Evolutionary conservation across 2,329 filamentous ascomycete species (phyloP).

Genomic region (Geosmithia morbida): DNA sequence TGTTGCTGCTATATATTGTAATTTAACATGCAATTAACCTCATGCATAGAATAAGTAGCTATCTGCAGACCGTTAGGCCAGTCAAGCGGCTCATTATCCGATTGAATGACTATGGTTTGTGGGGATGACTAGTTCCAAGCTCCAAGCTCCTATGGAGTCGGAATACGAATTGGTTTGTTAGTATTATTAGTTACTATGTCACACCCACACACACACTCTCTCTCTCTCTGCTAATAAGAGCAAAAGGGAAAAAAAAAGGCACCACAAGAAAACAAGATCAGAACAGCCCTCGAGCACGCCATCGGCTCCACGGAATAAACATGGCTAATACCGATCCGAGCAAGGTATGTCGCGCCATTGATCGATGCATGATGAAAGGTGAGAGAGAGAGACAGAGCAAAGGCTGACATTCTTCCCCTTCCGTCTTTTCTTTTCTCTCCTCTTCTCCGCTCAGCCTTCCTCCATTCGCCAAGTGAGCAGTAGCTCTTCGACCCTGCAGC

Average conservation of each 20-base stretch:
- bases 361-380: background rate
- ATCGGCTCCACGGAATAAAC: background rate
- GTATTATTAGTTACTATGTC: too few relatives aligned
- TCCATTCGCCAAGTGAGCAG: background rate
- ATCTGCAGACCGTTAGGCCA: too few relatives aligned
- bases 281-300: background rate
- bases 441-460: background rate
- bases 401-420: background rate
- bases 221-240: too few relatives aligned
- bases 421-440: background rate
- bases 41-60: too few relatives aligned
- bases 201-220: too few relatives aligned
- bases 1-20: too few relatives aligned
- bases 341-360: background rate
- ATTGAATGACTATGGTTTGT: background rate
- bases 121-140: background rate
- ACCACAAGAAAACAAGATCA: too few relatives aligned
- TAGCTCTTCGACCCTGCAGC: slow-evolving; percentile 3
- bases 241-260: too few relatives aligned
- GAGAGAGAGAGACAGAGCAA: background rate
- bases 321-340: background rate
- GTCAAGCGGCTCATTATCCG: too few relatives aligned
- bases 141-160: background rate
- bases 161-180: background rate
- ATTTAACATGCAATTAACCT: too few relatives aligned